Evolutionary conservation across 148 eudicot genomes (phyloP), one percentile per base, ranked within the genome.

Genomic region (Chenopodium berlandieri): DNA sequence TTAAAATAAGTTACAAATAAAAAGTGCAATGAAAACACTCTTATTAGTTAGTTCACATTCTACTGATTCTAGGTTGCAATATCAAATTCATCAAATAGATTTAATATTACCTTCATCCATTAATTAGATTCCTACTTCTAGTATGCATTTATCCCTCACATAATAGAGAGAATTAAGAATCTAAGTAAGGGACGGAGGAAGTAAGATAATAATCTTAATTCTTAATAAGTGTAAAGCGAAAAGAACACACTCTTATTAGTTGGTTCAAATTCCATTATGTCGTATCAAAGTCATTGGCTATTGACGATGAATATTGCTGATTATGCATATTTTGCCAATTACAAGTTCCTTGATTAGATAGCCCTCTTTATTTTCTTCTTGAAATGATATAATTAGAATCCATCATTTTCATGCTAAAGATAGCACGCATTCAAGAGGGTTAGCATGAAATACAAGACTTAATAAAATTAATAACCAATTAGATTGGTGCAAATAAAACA

Each of bases 381-480:
- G 74, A 67, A 27, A 54, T 6, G 81, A 79, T 19, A 34, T 30
- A 52, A 31, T 56, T 79, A 50, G 75, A 52, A 78, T 19, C 72
- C 76, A 79, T 70, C 82, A 13, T 71, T 79, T 12, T 79, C 76
- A 37, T 7, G 13, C 66, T 32, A 71, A 40, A 40, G 63, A 31
- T 71, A 54, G 4, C 22, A 71, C 52, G 40, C 46, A 52, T 66
- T 78, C 75, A 78, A 79, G 46, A 22, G 46, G 47, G 30, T 62
- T 78, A 78, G 64, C 81, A 48, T 79, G 27, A 46, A 17, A 34
- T 68, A 40, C 75, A 64, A 73, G 83, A 73, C 71, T 63, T 19
- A 7, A 11, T 46, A 34, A 67, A 37, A 62, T 9, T 37, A 9
- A 75, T 44, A 73, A 80, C 77, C 82, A 80, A 80, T 80, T 44